Base-by-base conservation (phyloP, 208 protist species). In the Acanthamoeba royreba region DNA sequence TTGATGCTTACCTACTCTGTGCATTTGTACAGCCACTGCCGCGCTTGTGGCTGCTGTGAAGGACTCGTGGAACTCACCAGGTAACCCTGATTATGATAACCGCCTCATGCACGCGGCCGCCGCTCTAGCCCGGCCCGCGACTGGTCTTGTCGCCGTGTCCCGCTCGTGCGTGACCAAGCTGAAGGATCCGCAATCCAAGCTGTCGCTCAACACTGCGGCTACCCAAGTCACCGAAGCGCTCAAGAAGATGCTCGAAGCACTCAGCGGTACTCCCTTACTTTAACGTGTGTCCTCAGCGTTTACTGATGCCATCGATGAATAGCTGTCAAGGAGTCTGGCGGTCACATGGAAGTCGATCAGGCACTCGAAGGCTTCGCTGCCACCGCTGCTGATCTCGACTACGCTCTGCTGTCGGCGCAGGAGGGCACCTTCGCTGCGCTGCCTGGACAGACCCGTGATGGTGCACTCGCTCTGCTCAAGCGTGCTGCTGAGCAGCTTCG, bases 331-430 rank as follows among this genome's bases (percentile, higher is more conserved):
- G 88, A 92, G 49, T 74, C 88, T 11, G 61, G 49, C 66, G 88
- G 88, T n/a, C 88, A 92, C 88, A 92, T 92, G 88, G 88, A 92
- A 33, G 88, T 92, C 11, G 88, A 92, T 31, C 43, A 92, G 49
- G 88, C 88, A n/a, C 63, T 92, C 46, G 88, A 92, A 47, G 88
- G 31, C 88, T 92, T 92, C 81, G 88, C 88, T 38, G 88, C 88
- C 19, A 66, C 55, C 19, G 40, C 55, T 13, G 88, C 88, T 25
- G 88, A 74, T 38, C 88, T 92, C 61, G 88, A 92, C 45, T 81
- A 92, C 66, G 88, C 88, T 15, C 88, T 92, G 43, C 55, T 92
- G 47, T 66, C 61, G 28, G 88, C 88, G n/a, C 88, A 81, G 52
- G 88, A 92, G 45, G 88, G 88, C 63, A 83, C 19, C 42, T 92